phyloP scores from a whole-genome alignment of 805 yeast species.

The Yamadazyma akitaensis region DNA sequence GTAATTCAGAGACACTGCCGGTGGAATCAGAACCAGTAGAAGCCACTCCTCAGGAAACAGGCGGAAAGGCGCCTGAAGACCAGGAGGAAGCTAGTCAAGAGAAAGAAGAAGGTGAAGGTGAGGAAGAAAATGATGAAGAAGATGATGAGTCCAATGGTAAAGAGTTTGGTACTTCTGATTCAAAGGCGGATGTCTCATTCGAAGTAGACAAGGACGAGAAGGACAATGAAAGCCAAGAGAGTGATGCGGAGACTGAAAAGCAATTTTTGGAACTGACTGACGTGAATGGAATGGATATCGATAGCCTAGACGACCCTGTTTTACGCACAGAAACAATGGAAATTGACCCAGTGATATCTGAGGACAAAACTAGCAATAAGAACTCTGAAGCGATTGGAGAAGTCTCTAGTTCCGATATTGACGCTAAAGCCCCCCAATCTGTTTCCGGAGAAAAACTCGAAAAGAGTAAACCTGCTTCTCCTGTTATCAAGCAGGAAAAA shows the following conservation, averaged over 20 bases:
- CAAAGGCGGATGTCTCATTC: neutral
- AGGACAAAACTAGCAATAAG: too few relatives aligned
- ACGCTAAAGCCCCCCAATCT: too few relatives aligned
- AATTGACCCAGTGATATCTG: too few relatives aligned
- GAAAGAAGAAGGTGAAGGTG: conserved; percentile 1
- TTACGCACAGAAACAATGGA: too few relatives aligned
- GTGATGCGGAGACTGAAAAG: neutral
- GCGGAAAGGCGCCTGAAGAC: neutral
- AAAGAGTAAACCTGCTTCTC: neutral
- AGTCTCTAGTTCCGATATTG: too few relatives aligned
- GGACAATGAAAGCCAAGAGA: neutral
- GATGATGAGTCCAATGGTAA: conserved; percentile 3
- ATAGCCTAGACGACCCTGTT: too few relatives aligned
- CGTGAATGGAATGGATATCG: too few relatives aligned
- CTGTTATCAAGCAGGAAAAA: neutral
- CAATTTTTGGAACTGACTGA: neutral
- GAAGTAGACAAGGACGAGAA: neutral
- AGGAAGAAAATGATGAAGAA: neutral
- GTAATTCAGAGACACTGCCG: neutral
- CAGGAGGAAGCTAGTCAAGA: conserved; percentile 4
- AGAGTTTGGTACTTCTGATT: neutral
- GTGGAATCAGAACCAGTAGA: too few relatives aligned
- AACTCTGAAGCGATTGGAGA: too few relatives aligned
- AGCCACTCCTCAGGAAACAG: too few relatives aligned
- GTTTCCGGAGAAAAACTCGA: neutral